phyloP scores from a whole-genome alignment of 768 basidiomycete species.

The Tylopilus sp. region DNA sequence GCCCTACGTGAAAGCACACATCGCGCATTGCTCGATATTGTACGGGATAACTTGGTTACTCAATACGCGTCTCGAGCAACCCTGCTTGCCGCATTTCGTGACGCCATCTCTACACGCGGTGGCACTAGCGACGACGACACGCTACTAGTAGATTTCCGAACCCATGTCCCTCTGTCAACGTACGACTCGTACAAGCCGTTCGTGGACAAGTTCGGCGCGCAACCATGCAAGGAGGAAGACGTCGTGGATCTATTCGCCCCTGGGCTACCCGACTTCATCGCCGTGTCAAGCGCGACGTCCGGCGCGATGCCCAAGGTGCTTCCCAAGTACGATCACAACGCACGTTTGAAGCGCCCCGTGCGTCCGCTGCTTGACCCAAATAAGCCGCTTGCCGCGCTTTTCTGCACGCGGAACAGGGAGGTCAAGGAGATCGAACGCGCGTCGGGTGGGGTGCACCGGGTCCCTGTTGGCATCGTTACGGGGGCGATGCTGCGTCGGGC shows the following conservation, averaged over 20 bases:
- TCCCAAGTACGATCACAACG: constrained; percentile 7
- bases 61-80: neutral
- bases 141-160: neutral
- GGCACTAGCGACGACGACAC: neutral
- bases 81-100: constrained; percentile 8
- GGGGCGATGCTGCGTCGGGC: neutral
- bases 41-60: constrained; percentile 5
- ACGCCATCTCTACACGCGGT: constrained; percentile 2
- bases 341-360: neutral
- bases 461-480: neutral
- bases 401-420: neutral
- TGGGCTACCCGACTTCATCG: constrained; percentile 12
- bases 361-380: neutral
- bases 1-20: neutral
- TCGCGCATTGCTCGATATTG: neutral
- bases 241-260: constrained; percentile 16
- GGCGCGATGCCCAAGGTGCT: constrained; percentile 5
- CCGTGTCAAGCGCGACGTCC: constrained; percentile 14
- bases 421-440: neutral
- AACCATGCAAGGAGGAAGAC: constrained; percentile 17
- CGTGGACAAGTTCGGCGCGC: constrained; percentile 7
- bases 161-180: neutral
- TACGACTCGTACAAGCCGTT: constrained; percentile 18
- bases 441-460: neutral
- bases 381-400: neutral